Percentiles rank a stretch among this genome's conserved stretches.
These are phyloP conservation scores for Boletellus sp. DNA, from an alignment of 768 basidiomycete genomes.

Conservation along the genomic window DNA sequence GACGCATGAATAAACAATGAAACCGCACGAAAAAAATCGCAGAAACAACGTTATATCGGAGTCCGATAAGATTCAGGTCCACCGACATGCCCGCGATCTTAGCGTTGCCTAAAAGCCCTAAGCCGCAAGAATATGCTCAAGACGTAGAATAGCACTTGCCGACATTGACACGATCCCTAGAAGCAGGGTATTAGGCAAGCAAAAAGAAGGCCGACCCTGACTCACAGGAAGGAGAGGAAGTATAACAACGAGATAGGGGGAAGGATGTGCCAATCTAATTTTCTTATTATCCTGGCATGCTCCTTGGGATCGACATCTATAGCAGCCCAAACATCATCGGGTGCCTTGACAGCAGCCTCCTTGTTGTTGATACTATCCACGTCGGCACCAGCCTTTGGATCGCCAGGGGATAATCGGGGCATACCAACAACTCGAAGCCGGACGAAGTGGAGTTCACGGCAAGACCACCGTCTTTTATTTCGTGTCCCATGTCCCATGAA, in stretches of 20 bases:
- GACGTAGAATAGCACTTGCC: conserved; percentile 24
- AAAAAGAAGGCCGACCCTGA: not conserved
- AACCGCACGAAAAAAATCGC: conserved; percentile 36
- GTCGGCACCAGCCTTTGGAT: conserved; percentile 4
- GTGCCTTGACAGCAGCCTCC: not conserved
- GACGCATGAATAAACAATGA: not conserved
- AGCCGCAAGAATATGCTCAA: not conserved
- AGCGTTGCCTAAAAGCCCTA: conserved; percentile 36
- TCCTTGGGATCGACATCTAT: conserved; percentile 2
- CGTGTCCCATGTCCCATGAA: not conserved
- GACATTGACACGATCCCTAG: conserved; percentile 43
- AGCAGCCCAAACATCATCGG: not conserved
- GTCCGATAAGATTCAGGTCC: conserved; percentile 35
- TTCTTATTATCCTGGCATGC: conserved; percentile 27
- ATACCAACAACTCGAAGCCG: not conserved
- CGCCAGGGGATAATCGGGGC: not conserved
- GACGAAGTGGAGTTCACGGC: no score
- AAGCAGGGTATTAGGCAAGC: not conserved
- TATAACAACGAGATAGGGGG: conserved; percentile 40
- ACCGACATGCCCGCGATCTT: conserved; percentile 43
- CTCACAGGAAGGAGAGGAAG: conserved; percentile 42
- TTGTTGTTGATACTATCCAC: not conserved
- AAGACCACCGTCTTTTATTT: not conserved
- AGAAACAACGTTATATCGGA: conserved; percentile 37
- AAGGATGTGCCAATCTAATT: conserved; percentile 39